Evolutionary conservation across 352 stramenopile species (phyloP).

Genomic region (Blastocystis sp.): DNA sequence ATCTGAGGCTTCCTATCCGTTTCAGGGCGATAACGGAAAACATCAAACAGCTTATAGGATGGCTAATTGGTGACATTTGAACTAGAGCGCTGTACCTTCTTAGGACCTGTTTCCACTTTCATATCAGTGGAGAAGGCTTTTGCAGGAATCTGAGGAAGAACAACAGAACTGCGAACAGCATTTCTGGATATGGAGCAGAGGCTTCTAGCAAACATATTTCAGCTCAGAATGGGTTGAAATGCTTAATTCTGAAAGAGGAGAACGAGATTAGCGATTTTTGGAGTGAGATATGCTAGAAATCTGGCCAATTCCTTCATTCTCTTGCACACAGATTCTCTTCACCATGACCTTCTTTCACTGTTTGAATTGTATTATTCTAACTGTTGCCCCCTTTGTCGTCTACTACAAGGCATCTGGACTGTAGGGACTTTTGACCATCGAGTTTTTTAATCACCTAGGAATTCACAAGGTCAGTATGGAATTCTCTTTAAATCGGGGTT

Average conservation of each 20-base stretch:
- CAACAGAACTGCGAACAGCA: background rate
- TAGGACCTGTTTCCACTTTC: background rate
- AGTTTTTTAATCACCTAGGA: background rate
- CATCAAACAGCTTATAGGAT: constrained; percentile 89
- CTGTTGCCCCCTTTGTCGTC: background rate
- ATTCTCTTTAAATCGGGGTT: background rate
- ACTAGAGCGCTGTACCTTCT: background rate
- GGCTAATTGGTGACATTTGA: background rate
- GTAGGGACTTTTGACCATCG: background rate
- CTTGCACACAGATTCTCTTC: background rate
- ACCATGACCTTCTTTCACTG: constrained; percentile 47
- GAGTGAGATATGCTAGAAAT: background rate
- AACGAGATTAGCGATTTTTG: background rate
- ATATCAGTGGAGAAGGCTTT: constrained; percentile 41
- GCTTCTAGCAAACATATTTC: constrained; percentile 49
- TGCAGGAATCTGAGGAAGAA: constrained; percentile 27
- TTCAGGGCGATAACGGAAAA: constrained; percentile 96
- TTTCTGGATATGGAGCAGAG: constrained; percentile 35
- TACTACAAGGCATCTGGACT: constrained; percentile 26
- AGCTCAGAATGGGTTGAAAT: background rate
- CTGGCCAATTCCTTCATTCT: background rate
- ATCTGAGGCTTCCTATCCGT: constrained; percentile 82
- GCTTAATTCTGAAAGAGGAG: background rate
- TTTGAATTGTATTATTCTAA: constrained; percentile 28
- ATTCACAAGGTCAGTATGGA: background rate